These are phyloP conservation scores for Trichophyton simii DNA, from an alignment of 2,329 filamentous ascomycete genomes.

Conservation along the genomic window DNA sequence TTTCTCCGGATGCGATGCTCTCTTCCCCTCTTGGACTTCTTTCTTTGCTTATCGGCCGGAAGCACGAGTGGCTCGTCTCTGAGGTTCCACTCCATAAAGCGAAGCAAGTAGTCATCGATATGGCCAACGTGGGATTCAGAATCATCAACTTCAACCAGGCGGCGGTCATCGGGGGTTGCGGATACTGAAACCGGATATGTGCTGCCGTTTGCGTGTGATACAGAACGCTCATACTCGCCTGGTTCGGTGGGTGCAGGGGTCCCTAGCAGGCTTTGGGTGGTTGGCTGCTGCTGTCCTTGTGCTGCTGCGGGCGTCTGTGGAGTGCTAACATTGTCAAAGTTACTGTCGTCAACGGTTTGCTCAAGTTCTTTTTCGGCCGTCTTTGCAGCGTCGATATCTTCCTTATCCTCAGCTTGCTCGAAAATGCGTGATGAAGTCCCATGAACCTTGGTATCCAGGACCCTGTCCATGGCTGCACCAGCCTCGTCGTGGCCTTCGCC, in stretches of 20 bases:
- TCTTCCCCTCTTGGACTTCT: slow-evolving; percentile 36
- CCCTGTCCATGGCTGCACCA: slow-evolving; percentile 71
- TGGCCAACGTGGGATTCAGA: slow-evolving; percentile 42
- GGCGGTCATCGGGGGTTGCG: slow-evolving; percentile 12
- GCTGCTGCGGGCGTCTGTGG: slow-evolving; percentile 22
- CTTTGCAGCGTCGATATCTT: slow-evolving; percentile 79
- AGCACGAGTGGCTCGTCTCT: slow-evolving; percentile 38
- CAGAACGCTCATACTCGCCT: slow-evolving; percentile 19
- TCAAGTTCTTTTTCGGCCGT: slow-evolving; percentile 78
- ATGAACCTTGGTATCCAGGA: slow-evolving; percentile 57
- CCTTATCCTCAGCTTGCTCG: slow-evolving; percentile 80
- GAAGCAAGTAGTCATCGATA: slow-evolving; percentile 65
- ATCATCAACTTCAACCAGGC: slow-evolving; percentile 17
- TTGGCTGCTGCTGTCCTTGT: not conserved
- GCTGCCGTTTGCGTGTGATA: slow-evolving; percentile 8
- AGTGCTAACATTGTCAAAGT: slow-evolving; percentile 57
- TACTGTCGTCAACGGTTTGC: slow-evolving; percentile 62
- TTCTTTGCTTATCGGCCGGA: slow-evolving; percentile 37
- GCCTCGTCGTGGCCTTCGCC: slow-evolving; percentile 59
- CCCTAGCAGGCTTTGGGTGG: slow-evolving; percentile 21
- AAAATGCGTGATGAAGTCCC: slow-evolving; percentile 60
- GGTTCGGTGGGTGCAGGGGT: slow-evolving; percentile 28
- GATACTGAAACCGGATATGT: slow-evolving; percentile 17
- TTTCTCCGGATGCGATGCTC: slow-evolving; percentile 32
- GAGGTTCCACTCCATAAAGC: slow-evolving; percentile 51